These are phyloP conservation scores for Medicago truncatula DNA, from an alignment of 306 rosid species.

Conservation along the genomic window DNA sequence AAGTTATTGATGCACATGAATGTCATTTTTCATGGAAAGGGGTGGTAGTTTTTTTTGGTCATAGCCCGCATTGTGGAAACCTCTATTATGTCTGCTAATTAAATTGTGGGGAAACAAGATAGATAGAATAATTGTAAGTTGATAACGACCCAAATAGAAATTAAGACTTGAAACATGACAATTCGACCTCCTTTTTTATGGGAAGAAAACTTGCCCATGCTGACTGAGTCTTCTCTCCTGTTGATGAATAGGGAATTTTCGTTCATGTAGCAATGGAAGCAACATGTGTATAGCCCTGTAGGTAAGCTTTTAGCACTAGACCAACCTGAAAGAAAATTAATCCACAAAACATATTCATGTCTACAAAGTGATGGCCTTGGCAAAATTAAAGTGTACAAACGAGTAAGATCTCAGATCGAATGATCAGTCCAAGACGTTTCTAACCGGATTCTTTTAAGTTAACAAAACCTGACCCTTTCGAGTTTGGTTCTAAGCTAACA, in stretches of 20 bases:
- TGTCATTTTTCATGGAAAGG: neutral
- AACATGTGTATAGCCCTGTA: too few relatives aligned
- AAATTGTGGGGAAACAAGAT: neutral
- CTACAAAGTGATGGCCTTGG: too few relatives aligned
- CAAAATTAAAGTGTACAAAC: too few relatives aligned
- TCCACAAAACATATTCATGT: neutral
- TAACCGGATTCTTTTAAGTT: too few relatives aligned
- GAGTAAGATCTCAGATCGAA: too few relatives aligned
- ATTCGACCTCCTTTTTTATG: neutral
- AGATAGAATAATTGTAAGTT: neutral
- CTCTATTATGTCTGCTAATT: neutral
- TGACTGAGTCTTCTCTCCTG: neutral
- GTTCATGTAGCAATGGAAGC: too few relatives aligned
- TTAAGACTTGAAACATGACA: neutral
- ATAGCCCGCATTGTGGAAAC: neutral
- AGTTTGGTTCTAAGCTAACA: too few relatives aligned
- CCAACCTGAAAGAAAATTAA: too few relatives aligned
- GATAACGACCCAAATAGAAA: neutral
- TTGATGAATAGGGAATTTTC: neutral
- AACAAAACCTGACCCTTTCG: too few relatives aligned
- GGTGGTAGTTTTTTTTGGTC: neutral
- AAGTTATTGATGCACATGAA: neutral
- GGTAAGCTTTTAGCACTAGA: too few relatives aligned
- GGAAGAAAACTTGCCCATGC: neutral
- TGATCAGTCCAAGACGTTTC: too few relatives aligned